Base-by-base conservation (phyloP, 192 early-diverging fungal genomes). In the Rhizophagus sp. region DNA sequence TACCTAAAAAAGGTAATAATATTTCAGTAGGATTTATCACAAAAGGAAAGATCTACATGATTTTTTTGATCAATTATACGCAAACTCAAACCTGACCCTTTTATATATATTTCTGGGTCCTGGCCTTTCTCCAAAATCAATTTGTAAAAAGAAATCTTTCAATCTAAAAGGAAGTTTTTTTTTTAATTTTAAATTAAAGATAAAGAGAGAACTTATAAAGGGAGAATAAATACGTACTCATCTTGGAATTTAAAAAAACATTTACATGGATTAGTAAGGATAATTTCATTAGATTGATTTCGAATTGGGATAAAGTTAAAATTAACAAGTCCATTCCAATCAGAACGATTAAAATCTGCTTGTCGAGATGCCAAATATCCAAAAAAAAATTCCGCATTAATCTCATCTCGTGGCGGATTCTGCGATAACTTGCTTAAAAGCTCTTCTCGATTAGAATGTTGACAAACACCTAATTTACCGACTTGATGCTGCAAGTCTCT, bases 51-150 rank as follows among this genome's bases (percentile, higher is more conserved):
- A n/a, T n/a, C n/a, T n/a, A n/a, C n/a, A n/a, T n/a, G n/a, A n/a
- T n/a, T n/a, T n/a, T n/a, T n/a, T n/a, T n/a, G n/a, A n/a, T n/a
- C n/a, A n/a, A n/a, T n/a, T n/a, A n/a, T n/a, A n/a, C n/a, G n/a
- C n/a, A n/a, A n/a, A n/a, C n/a, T n/a, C n/a, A n/a, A n/a, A n/a
- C n/a, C n/a, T n/a, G n/a, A n/a, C n/a, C n/a, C n/a, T n/a, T n/a
- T n/a, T n/a, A n/a, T n/a, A n/a, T n/a, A n/a, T n/a, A n/a, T n/a
- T n/a, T n/a, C n/a, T n/a, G n/a, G n/a, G n/a, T n/a, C n/a, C n/a
- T 93, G 7, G 93, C 95, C 1, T 83, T 47, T 0, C 57, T 1
- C 94, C 94, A 84, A 95, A 96, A 81, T 95, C 92, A 41, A 92
- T 84, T 27, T 84, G 90, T 0, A 82, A 81, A 77, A 92, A 86